These are phyloP conservation scores for Panellus pusillus DNA, from an alignment of 768 basidiomycete genomes.

Conservation along the genomic window DNA sequence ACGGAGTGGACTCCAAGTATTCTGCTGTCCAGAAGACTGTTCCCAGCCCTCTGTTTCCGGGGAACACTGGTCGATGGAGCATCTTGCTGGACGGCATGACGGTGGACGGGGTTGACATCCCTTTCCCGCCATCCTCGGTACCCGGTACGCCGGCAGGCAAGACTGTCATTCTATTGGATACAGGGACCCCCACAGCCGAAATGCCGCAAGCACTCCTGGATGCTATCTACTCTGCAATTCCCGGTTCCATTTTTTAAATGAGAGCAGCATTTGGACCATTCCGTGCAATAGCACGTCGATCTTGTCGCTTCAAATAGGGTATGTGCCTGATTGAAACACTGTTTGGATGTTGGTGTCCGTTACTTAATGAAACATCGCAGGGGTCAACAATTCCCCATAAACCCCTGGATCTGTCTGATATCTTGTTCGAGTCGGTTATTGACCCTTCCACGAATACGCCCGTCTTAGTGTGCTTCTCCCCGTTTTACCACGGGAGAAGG, in stretches of 20 bases:
- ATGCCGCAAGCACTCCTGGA: background rate
- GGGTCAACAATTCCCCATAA: background rate
- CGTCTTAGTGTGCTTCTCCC: background rate
- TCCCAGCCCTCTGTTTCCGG: background rate
- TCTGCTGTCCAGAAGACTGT: background rate
- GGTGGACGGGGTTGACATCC: background rate
- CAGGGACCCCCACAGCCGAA: background rate
- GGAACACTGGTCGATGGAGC: background rate
- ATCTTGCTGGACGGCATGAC: background rate
- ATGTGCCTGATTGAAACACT: no score
- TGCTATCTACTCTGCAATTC: constrained; percentile 1
- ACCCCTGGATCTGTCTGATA: constrained; percentile 7
- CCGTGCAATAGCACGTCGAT: constrained; percentile 3
- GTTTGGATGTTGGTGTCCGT: background rate
- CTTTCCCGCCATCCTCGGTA: background rate
- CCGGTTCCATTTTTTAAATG: background rate
- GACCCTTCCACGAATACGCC: background rate
- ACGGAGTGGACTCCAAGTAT: background rate
- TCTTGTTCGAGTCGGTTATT: background rate
- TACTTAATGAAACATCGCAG: background rate
- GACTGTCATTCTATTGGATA: background rate
- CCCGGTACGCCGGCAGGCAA: background rate
- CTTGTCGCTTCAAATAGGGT: constrained; percentile 1
- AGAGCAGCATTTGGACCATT: background rate
- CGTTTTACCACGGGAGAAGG: background rate